Base-by-base conservation (phyloP, 176 grass and related monocot genomes). In the Oryza longistaminata region DNA sequence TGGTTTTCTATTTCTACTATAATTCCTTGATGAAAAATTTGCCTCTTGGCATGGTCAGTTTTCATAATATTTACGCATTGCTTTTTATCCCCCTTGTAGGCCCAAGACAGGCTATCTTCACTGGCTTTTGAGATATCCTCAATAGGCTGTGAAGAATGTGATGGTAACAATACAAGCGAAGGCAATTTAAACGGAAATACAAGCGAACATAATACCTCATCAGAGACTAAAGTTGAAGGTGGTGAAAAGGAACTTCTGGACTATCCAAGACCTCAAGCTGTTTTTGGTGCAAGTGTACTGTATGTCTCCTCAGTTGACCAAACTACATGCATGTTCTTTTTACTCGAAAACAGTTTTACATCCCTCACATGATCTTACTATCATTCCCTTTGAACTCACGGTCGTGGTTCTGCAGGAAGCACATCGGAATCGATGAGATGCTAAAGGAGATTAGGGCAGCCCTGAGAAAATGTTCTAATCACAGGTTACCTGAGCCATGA, bases 261-360 rank as follows among this genome's bases (percentile, higher is more conserved):
- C 42, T 98, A 98, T 90, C 93, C 95, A 81, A 87, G 77, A 60
- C 96, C 93, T 90, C 86, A 95, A 75, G 96, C 91, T 82, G 91
- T 93, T 46, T 84, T 98, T 1, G 89, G 82, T 84, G 88, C 93
- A 71, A 95, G 96, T 9, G 89, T 98, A 80, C 25, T 93, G 91
- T 95, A 92, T 79, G 82, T 80, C 42, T 45, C 74, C 2, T 83
- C 39, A 24, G 12, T 40, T 68, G 26, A 80, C 24, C 78, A 68
- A 82, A 53, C 26, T 85, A 67, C 7, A 74, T 29, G 3, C 66
- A 64, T 80, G 11, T 80, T 66, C 2, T 76, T 80, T 21, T 55
- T 55, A 21, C 52, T 7, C 5, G 4, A 5, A 55, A 15, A 25
- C 10, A n/a, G 8, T 66, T 33, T 50, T 74, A 8, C 55, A 22